Evolutionary conservation across 1,284 basidiomycete genomes (phyloP).

Genomic region (Fomes fomentarius): DNA sequence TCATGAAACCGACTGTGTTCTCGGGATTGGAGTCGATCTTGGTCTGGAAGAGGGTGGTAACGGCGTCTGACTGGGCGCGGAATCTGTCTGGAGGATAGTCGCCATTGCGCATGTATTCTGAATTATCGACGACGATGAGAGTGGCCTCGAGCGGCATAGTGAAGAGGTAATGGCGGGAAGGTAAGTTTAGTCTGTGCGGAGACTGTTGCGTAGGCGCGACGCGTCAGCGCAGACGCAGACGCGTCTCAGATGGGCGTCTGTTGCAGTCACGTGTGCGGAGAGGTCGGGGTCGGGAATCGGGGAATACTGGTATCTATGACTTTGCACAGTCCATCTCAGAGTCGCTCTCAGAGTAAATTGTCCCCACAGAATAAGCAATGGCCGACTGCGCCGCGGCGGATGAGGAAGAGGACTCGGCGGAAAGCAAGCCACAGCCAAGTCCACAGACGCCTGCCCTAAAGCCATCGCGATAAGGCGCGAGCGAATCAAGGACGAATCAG

Average conservation of each 20-base stretch:
- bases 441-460: conserved; percentile 34
- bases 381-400: not conserved
- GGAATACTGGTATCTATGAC: not conserved
- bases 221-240: conserved; percentile 26
- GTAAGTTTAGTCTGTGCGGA: not conserved
- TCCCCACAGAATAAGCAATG: too few relatives aligned
- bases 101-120: conserved; percentile 95
- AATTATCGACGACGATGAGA: conserved; percentile 92
- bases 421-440: too few relatives aligned
- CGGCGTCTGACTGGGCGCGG: conserved; percentile 91
- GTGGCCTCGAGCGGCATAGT: conserved; percentile 94
- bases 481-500: conserved; percentile 24
- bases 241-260: conserved; percentile 20
- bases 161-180: conserved; percentile 20
- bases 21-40: conserved; percentile 97
- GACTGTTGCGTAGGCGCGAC: conserved; percentile 8
- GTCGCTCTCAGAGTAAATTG: not conserved
- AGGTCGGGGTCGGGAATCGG: not conserved
- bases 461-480: conserved; percentile 35
- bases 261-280: conserved; percentile 11
- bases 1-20: conserved; percentile 97
- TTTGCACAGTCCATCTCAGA: too few relatives aligned
- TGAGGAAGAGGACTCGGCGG: too few relatives aligned
- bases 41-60: conserved; percentile 88
- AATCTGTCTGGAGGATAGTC: conserved; percentile 91